phyloP scores from a whole-genome alignment of 352 stramenopile genomes.

The Globisporangium radiosum region DNA sequence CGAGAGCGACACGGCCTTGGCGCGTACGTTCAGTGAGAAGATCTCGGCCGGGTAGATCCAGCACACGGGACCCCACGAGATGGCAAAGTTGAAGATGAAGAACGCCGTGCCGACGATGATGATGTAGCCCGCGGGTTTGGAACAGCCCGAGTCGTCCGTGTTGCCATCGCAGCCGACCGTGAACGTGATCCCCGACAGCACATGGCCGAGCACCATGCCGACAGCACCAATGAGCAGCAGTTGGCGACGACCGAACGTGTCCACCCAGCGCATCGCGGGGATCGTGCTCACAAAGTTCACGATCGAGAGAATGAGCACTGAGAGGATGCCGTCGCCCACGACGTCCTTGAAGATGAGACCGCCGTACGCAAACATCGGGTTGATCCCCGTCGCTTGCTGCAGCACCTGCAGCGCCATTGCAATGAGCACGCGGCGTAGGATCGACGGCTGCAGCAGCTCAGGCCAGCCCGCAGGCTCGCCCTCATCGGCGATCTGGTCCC shows the following conservation, averaged over 20 bases:
- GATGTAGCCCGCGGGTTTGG: conserved; percentile 21
- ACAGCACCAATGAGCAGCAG: conserved; percentile 26
- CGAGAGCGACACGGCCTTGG: conserved; percentile 37
- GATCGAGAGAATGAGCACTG: conserved; percentile 7
- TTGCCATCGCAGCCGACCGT: neutral
- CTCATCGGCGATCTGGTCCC: conserved; percentile 34
- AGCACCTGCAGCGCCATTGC: conserved; percentile 29
- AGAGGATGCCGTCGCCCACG: conserved; percentile 25
- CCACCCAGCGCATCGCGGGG: conserved; percentile 31
- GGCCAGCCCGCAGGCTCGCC: conserved; percentile 19
- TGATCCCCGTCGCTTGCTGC: conserved; percentile 39
- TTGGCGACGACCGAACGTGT: conserved; percentile 24
- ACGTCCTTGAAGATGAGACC: conserved; percentile 33
- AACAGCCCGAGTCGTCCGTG: neutral
- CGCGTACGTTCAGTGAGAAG: conserved; percentile 41
- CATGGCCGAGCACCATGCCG: conserved; percentile 29
- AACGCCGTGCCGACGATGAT: conserved; percentile 22
- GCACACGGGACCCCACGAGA: conserved; percentile 47
- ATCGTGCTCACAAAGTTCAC: conserved; percentile 36
- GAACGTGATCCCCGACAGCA: neutral
- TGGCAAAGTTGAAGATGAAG: conserved; percentile 49
- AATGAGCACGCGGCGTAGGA: conserved; percentile 23
- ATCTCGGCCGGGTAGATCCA: conserved; percentile 60
- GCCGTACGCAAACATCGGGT: conserved; percentile 29
- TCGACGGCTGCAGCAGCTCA: conserved; percentile 21